Base-by-base conservation (phyloP, 768 basidiomycete genomes). In the Cystobasidium onofrii region DNA sequence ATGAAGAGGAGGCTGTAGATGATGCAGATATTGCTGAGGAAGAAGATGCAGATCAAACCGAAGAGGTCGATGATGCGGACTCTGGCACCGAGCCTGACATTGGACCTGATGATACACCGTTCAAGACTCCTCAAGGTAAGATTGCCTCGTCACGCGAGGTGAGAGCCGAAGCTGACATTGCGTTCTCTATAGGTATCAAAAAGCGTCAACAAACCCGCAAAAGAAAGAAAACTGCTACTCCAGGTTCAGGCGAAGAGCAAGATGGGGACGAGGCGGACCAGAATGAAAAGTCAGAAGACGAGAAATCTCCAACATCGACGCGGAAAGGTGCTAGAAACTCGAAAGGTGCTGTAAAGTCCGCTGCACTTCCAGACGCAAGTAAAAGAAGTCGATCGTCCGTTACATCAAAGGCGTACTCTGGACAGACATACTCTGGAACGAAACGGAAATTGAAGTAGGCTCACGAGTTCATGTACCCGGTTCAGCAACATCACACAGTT, bases 21-120 rank as follows among this genome's bases (percentile, higher is more conserved):
- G 75, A 76, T 18, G 41, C 15, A 13, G 71, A 67, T 33, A 60
- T 17, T n/a, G n/a, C 34, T 23, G 25, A 63, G n/a, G 63, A 64
- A 4, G 63, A 39, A 34, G 39, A 20, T 20, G 39, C 18, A 18
- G 44, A 64, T 33, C 55, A 71, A 39, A 43, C 12, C 33, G 63
- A 34, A 64, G 63, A 64, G 10, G 17, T 9, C 17, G 43, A 34
- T 15, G 65, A 52, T 25, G 41, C 20, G 13, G 34, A 52, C 23
- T 50, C 65, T 25, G 50, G 65, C 18, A 27, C 39, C n/a, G 60
- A 36, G 39, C 43, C 71, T 12, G 71, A 62, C 29, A 61, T 52
- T 3, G 61, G 34, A 12, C 71, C 61, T 31, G 69, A 71, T 25
- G 69, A 71, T 31, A 71, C 55, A 7, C 69, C 75, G 20, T 65